Conservation (phyloP, 2,329 filamentous ascomycete species). For the Phoma sp. region DNA sequence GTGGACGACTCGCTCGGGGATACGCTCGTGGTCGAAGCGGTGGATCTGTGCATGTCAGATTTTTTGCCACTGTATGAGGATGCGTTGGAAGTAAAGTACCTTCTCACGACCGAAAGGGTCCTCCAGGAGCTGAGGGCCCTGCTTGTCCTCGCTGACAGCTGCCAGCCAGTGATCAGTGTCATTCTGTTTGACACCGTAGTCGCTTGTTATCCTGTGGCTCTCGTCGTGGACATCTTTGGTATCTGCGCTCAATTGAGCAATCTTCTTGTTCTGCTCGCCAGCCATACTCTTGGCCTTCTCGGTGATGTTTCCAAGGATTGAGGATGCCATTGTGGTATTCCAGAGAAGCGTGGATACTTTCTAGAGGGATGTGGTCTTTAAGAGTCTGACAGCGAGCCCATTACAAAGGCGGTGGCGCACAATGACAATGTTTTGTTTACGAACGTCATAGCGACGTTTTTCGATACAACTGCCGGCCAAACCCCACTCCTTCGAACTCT, state of each 20-base stretch:
- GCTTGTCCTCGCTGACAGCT: conserved; percentile 65
- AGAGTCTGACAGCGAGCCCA: conserved; percentile 6
- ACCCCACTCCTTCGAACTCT: conserved; percentile 18
- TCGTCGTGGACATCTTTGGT: conserved; percentile 63
- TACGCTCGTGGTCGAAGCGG: conserved; percentile 78
- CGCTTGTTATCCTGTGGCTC: conserved; percentile 71
- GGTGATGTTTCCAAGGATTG: conserved; percentile 35
- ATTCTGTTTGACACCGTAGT: conserved; percentile 75
- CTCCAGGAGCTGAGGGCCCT: conserved; percentile 73
- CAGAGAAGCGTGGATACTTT: conserved; percentile 5
- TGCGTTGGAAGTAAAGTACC: conserved; percentile 56
- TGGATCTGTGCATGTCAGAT: conserved; percentile 61
- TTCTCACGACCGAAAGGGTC: conserved; percentile 77
- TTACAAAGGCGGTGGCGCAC: neutral
- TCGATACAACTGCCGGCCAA: conserved; percentile 19
- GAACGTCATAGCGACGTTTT: conserved; percentile 31
- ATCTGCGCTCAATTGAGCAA: conserved; percentile 65
- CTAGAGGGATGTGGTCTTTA: conserved; percentile 9
- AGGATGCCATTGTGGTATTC: conserved; percentile 37
- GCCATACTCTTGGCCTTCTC: conserved; percentile 44
- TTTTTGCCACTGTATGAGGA: neutral
- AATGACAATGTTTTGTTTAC: conserved; percentile 19
- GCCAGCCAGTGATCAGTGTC: conserved; percentile 82
- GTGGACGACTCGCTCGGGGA: conserved; percentile 72
- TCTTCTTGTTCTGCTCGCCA: conserved; percentile 58